Percentiles rank a stretch among this genome's conserved stretches.
phyloP scores from a whole-genome alignment of 495 filamentous ascomycete species.

The Podospora pseudoanserina region DNA sequence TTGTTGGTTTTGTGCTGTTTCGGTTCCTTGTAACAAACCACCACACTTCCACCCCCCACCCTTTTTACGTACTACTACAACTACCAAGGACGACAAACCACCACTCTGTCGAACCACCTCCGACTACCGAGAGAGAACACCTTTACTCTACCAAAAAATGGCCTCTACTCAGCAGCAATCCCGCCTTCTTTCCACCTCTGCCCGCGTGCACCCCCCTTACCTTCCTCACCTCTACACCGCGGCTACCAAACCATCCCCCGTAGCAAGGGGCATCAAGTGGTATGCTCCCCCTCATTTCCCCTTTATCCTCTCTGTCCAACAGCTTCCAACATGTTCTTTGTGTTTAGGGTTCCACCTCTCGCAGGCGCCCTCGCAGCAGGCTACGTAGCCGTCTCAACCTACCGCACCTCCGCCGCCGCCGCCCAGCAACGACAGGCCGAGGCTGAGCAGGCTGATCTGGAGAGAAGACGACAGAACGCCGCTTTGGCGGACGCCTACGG shows the following conservation, averaged over 20 bases:
- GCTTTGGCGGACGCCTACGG: constrained; percentile 55
- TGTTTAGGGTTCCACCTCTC: constrained; percentile 37
- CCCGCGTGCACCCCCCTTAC: constrained; percentile 43
- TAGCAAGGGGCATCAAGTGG: constrained; percentile 36
- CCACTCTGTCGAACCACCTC: background rate
- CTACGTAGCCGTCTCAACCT: constrained; percentile 37
- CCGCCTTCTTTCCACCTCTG: constrained; percentile 36
- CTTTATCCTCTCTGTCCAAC: background rate
- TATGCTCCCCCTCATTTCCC: constrained; percentile 17
- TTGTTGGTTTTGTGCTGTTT: background rate
- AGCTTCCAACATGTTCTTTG: background rate
- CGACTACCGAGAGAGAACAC: background rate
- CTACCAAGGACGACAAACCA: too few relatives aligned
- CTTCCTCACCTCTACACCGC: constrained; percentile 38
- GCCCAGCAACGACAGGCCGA: constrained; percentile 22
- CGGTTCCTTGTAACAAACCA: background rate
- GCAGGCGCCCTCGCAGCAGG: constrained; percentile 40
- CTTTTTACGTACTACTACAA: too few relatives aligned
- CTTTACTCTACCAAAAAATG: constrained; percentile 27
- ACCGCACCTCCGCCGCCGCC: constrained; percentile 27
- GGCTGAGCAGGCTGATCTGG: constrained; percentile 24
- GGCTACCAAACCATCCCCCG: constrained; percentile 16
- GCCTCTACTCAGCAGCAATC: constrained; percentile 25
- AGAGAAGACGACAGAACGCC: constrained; percentile 26
- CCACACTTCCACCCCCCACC: background rate